Evolutionary conservation across 306 rosid species (phyloP).

Genomic region (Cucurbita maxima): DNA sequence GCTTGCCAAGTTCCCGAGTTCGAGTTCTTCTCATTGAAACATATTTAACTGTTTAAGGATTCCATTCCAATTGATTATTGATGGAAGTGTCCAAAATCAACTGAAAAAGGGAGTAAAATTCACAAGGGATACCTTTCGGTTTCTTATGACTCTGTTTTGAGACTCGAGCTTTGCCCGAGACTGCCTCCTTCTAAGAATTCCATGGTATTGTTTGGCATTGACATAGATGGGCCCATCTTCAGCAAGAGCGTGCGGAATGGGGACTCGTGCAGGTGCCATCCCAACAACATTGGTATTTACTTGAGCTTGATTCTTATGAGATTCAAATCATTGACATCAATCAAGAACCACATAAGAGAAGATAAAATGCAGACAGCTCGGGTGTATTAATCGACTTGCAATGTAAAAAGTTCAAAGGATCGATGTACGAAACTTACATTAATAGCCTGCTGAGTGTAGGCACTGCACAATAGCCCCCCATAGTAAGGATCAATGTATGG

Average conservation of each 20-base stretch:
- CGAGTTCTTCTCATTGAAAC: neutral
- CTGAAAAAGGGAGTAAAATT: neutral
- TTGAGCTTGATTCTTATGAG: conserved; percentile 24
- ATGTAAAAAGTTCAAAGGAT: neutral
- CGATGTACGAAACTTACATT: conserved; percentile 30
- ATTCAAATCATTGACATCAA: neutral
- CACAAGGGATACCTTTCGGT: conserved; percentile 37
- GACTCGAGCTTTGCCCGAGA: conserved; percentile 89
- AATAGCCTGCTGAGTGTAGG: conserved; percentile 39
- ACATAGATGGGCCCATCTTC: conserved; percentile 84
- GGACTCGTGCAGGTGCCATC: conserved; percentile 48
- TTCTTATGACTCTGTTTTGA: conserved; percentile 55
- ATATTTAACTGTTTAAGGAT: neutral
- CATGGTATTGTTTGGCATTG: conserved; percentile 82
- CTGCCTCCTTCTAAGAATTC: conserved; percentile 78
- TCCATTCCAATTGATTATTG: neutral
- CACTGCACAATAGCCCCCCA: conserved; percentile 22
- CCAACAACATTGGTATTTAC: conserved; percentile 37
- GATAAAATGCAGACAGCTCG: neutral
- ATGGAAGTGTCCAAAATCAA: neutral
- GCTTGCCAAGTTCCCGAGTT: neutral
- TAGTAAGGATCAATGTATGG: conserved; percentile 45
- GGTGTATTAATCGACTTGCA: neutral
- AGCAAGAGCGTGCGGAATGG: conserved; percentile 55
- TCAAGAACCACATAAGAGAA: neutral